These are phyloP conservation scores for Backusella luteola DNA, from an alignment of 192 early-diverging fungal genomes.

Conservation along the genomic window DNA sequence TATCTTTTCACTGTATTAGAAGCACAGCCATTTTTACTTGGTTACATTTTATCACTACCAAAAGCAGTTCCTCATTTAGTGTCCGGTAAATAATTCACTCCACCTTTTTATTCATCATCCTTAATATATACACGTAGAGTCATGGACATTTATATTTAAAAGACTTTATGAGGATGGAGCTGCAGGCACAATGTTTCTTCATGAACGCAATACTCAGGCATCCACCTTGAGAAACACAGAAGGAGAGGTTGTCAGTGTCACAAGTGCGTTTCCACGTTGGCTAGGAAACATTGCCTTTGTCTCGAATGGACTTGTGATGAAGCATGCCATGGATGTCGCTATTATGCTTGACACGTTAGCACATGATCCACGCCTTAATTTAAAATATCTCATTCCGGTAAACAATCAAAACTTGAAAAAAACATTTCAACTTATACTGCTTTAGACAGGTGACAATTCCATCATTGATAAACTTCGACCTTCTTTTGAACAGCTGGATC, in stretches of 20 bases:
- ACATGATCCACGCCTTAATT: constrained; percentile 14
- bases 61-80: constrained; percentile 3
- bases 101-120: not conserved
- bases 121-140: constrained; percentile 1
- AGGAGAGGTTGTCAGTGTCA: not conserved
- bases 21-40: constrained; percentile 1
- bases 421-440: not conserved
- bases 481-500: constrained; percentile 22
- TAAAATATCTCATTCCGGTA: constrained; percentile 23
- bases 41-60: constrained; percentile 8
- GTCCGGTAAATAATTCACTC: not conserved
- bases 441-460: constrained; percentile 18
- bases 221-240: not conserved
- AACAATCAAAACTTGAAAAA: not conserved
- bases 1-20: not conserved
- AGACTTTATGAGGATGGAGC: constrained; percentile 5
- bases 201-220: not conserved
- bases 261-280: constrained; percentile 22
- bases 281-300: constrained; percentile 22
- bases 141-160: constrained; percentile 18
- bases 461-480: constrained; percentile 19
- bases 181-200: constrained; percentile 14
- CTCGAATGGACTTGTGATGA: constrained; percentile 19
- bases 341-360: constrained; percentile 27
- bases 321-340: constrained; percentile 32